Evolutionary conservation across 2,329 filamentous ascomycete species (phyloP), one percentile per base, ranked within the genome.

Genomic region (Aureobasidium sp.): DNA sequence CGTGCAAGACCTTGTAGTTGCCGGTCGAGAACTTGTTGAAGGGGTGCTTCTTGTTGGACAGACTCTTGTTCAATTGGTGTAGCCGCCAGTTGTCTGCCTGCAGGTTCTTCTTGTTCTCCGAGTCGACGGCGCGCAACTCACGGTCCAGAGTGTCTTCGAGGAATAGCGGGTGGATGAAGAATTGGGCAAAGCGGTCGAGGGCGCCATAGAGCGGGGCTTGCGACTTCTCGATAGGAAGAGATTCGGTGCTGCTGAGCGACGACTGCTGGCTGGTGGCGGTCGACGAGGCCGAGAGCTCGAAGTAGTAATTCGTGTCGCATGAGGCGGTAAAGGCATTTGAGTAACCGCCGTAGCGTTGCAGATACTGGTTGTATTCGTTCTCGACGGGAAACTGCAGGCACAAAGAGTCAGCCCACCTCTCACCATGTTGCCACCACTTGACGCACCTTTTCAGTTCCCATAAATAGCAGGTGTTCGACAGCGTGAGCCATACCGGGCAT

Each of bases 261-360:
- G 74, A 70, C 16, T 67, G 65, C 16, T 71, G 71, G 65, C 86
- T 85, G 71, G 81, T 84, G 65, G 75, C 70, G 49, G 78, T 78
- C 13, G 88, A 83, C 57, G 90, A 90, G 36, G 91, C 91, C 25
- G 90, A 90, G 62, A 97, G 86, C 71, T 99, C 94, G 73, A 99
- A 99, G 76, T 90, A 97, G 78, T 96, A 99, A 77, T 97, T 97
- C 65, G 94, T 99, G 58, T 93, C 95, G 1, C 91, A 96, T 5
- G 90, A 81, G 16, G 89, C 91, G 1, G 94, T 99, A 74, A 96
- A 97, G 61, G 94, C 94, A 74, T 99, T 99, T 32, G 92, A 96
- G 71, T 88, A 86, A 61, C 94, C 94, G 10, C 91, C 96, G 73
- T 97, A 88, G 63, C 90, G 83, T 57, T 91, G 89, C 59, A 99